Evolutionary conservation across 164 flowering plant species (phyloP), one percentile per base, ranked within the genome.

Genomic region (Akebia trifoliata): DNA sequence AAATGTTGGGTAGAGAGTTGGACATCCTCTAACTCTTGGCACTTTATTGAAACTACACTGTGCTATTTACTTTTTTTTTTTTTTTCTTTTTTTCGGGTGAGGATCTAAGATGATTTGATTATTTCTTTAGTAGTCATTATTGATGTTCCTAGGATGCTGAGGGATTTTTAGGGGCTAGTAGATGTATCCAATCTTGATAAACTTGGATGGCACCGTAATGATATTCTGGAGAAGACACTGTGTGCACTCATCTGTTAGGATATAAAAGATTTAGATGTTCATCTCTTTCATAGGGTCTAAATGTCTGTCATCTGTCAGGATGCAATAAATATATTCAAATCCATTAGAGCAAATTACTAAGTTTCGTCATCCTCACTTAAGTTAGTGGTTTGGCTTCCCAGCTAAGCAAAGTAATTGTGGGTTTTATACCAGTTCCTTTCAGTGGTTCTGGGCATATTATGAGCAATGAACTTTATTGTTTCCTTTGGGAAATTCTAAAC

Each of bases 1-100:
- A 51, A 66, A 49, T 53, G 57, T 59, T 43, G 47, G 54, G 38
- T 38, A 55, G 48, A 63, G 50, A 29, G 54, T 54, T 32, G 22
- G 46, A 34, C 43, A 30, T 52, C 46, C 53, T 38, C 46, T 55
- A 62, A 20, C 35, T 51, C 46, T 48, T 57, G 62, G 14, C 29
- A 31, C 55, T 54, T 56, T 37, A 49, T 46, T 57, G 39, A 20
- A 61, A 31, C 21, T 53, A 52, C 46, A 21, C n/a, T 45, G 21
- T 43, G 2, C 11, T 59, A 11, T 10, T 21, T 5, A 43, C 6
- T 40, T 45, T 25, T 30, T n/a, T 14, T 39, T 57, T 21, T 20
- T 57, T 34, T 22, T 57, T 40, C 25, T 14, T 31, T 40, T n/a
- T 21, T 35, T 28, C 15, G 15, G 15, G 31, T 8, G 21, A 14